These are phyloP conservation scores for Sporobolomyces phaffii DNA, from an alignment of 768 basidiomycete genomes.

Conservation along the genomic window DNA sequence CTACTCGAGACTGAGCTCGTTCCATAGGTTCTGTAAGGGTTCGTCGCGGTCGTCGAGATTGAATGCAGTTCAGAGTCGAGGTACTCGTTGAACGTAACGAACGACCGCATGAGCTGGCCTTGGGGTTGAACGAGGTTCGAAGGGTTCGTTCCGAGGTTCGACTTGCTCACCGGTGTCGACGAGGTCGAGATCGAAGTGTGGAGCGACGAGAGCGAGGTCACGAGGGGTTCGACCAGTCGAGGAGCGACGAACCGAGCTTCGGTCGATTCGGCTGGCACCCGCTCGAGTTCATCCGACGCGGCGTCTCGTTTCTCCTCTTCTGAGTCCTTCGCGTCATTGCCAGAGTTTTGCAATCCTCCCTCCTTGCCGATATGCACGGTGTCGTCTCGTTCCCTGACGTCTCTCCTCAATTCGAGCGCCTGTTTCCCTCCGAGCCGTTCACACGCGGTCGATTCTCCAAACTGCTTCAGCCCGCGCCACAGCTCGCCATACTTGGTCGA, in stretches of 20 bases:
- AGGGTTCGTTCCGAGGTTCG: neutral
- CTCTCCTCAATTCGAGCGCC: neutral
- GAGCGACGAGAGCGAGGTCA: neutral
- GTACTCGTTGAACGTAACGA: slow-evolving; percentile 31
- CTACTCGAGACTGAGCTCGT: neutral
- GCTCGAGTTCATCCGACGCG: no score
- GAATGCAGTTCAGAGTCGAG: slow-evolving; percentile 26
- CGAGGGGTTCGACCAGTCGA: neutral
- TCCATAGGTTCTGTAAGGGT: slow-evolving; percentile 15
- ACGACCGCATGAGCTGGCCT: slow-evolving; percentile 23
- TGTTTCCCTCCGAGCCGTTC: slow-evolving; percentile 1
- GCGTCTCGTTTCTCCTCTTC: neutral
- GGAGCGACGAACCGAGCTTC: neutral
- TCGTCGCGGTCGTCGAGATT: neutral
- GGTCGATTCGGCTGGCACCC: no score
- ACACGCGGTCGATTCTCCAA: neutral
- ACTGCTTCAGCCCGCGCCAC: neutral
- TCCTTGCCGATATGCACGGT: neutral
- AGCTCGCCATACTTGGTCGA: neutral
- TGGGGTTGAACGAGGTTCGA: slow-evolving; percentile 32
- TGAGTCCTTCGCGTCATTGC: neutral
- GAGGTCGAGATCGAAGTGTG: neutral
- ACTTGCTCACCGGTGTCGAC: neutral
- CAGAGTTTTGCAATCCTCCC: no score
- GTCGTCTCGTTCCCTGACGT: neutral